Conservation (phyloP, 768 basidiomycete genomes). For the Agrocybe praecox region DNA sequence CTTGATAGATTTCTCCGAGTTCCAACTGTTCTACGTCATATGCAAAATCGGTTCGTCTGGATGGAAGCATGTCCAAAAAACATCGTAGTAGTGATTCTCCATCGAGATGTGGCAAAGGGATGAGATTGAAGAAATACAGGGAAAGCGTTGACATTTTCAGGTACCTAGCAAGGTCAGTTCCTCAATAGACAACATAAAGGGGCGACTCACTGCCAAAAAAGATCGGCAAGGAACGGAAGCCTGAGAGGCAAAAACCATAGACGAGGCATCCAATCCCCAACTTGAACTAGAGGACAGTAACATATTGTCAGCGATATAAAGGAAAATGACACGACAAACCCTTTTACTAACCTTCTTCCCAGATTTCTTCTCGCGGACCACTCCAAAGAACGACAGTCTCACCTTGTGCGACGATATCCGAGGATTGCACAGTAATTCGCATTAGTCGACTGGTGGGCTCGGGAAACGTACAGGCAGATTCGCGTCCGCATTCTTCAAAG, state of each 20-base stretch:
- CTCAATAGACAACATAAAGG: neutral
- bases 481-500: conserved; percentile 33
- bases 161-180: conserved; percentile 45
- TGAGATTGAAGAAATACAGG: conserved; percentile 79
- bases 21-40: conserved; percentile 38
- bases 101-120: conserved; percentile 74
- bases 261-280: conserved; percentile 51
- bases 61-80: conserved; percentile 19
- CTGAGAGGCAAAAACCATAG: conserved; percentile 39
- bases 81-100: conserved; percentile 59
- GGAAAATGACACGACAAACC: neutral
- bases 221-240: conserved; percentile 36
- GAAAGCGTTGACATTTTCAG: conserved; percentile 70
- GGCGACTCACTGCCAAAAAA: conserved; percentile 58
- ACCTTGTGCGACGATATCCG: conserved; percentile 23
- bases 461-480: conserved; percentile 56
- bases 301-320: neutral
- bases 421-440: conserved; percentile 48
- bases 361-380: conserved; percentile 66
- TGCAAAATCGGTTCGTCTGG: neutral
- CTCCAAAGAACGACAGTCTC: conserved; percentile 65
- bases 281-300: conserved; percentile 42
- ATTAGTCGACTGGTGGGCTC: conserved; percentile 52
- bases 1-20: conserved; percentile 8
- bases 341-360: conserved; percentile 58